These are phyloP conservation scores for Pleurotus ostreatus DNA, from an alignment of 768 basidiomycete genomes.

Conservation along the genomic window DNA sequence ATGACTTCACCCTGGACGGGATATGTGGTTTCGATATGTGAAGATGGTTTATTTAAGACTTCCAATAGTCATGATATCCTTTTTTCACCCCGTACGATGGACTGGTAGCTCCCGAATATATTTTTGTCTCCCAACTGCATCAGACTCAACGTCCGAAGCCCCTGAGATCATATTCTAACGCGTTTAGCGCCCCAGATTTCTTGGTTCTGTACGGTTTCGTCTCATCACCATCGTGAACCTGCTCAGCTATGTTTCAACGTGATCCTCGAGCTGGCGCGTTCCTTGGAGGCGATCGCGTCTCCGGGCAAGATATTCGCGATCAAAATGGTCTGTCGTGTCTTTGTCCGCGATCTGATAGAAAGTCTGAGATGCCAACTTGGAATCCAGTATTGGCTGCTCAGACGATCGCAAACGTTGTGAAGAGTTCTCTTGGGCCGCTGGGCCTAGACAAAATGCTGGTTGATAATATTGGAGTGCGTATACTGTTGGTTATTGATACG, in stretches of 20 bases:
- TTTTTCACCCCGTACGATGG: neutral
- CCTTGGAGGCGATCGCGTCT: constrained; percentile 88
- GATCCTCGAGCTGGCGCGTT: constrained; percentile 91
- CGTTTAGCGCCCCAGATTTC: neutral
- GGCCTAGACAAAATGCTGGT: constrained; percentile 98
- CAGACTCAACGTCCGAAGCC: neutral
- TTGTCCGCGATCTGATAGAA: constrained; percentile 1
- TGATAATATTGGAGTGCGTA: constrained; percentile 90
- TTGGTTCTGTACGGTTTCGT: constrained; percentile 2
- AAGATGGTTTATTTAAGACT: neutral
- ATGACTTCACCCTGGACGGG: neutral
- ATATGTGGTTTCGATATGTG: too few species aligned
- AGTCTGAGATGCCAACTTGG: constrained; percentile 11
- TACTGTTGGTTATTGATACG: neutral
- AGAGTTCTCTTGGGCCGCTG: constrained; percentile 92
- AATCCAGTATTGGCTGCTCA: constrained; percentile 86
- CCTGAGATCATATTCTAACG: constrained; percentile 1
- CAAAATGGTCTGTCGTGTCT: constrained; percentile 75
- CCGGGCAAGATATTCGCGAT: constrained; percentile 94
- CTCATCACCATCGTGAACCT: constrained; percentile 5
- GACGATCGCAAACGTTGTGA: constrained; percentile 96
- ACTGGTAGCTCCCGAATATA: neutral
- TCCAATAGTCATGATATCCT: constrained; percentile 1
- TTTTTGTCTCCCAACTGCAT: neutral
- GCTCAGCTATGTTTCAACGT: constrained; percentile 73